These are phyloP conservation scores for Harringtonia lauricola DNA, from an alignment of 2,329 filamentous ascomycete genomes.

Conservation along the genomic window DNA sequence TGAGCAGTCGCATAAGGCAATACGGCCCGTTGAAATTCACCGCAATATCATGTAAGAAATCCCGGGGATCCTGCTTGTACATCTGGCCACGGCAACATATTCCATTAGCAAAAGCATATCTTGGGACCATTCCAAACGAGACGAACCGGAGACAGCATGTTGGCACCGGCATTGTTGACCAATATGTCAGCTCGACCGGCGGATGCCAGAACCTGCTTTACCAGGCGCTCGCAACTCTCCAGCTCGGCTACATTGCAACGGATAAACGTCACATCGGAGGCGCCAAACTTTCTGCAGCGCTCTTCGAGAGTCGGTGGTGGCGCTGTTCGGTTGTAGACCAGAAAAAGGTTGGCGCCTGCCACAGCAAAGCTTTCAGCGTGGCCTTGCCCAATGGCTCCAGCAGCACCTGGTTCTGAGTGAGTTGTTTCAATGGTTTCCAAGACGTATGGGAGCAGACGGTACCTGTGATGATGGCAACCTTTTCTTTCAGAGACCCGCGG, in stretches of 20 bases:
- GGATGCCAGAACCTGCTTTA: constrained; percentile 9
- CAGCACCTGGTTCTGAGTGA: constrained; percentile 12
- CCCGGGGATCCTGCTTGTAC: constrained; percentile 14
- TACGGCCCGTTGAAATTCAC: constrained; percentile 21
- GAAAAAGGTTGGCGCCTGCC: constrained; percentile 16
- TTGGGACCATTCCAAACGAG: too few relatives aligned
- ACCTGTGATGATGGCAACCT: constrained; percentile 19
- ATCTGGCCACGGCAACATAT: too few relatives aligned
- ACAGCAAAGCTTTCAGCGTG: constrained; percentile 20
- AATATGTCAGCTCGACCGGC: constrained; percentile 16
- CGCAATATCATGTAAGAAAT: constrained; percentile 17
- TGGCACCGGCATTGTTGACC: constrained; percentile 20
- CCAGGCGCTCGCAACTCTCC: constrained; percentile 15
- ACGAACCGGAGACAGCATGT: constrained; percentile 16
- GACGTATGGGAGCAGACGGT: too few relatives aligned
- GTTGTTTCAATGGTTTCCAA: neutral
- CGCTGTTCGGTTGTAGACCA: constrained; percentile 18
- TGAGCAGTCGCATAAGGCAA: constrained; percentile 18
- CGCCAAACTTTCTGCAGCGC: constrained; percentile 13
- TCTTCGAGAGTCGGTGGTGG: constrained; percentile 13
- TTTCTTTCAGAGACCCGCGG: constrained; percentile 13
- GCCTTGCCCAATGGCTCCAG: constrained; percentile 17
- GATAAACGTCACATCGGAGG: constrained; percentile 11
- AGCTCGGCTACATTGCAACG: constrained; percentile 17
- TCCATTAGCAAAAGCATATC: too few relatives aligned